Conservation (phyloP, 805 yeast species). For the Saccharomycopsis sp. region DNA sequence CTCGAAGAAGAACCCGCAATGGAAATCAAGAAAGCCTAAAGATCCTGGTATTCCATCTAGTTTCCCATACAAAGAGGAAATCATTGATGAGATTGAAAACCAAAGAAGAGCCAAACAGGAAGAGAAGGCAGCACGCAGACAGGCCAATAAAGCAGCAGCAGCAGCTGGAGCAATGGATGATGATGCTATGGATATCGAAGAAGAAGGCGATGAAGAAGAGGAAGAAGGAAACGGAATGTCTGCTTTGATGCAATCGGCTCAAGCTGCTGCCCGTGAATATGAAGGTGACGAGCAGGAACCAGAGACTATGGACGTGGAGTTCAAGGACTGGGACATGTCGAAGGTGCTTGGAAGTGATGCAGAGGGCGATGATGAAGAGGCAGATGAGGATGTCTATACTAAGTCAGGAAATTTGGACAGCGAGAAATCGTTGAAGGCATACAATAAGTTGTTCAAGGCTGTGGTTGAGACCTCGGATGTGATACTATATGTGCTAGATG, state of each 20-base stretch:
- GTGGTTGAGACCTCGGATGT: conserved; percentile 93
- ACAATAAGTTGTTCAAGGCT: conserved; percentile 87
- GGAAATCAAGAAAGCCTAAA: conserved; percentile 79
- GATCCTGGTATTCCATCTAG: conserved; percentile 94
- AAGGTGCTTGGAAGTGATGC: conserved; percentile 25
- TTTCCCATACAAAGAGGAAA: conserved; percentile 88
- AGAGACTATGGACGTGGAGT: conserved; percentile 40
- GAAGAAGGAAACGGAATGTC: conserved; percentile 55
- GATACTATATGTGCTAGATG: conserved; percentile 87
- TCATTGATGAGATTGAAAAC: conserved; percentile 66
- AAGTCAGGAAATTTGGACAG: conserved; percentile 36
- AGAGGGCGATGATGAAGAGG: conserved; percentile 34
- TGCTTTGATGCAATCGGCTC: conserved; percentile 87
- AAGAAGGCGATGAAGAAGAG: conserved; percentile 36
- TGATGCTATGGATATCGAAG: conserved; percentile 34
- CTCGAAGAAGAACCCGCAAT: conserved; percentile 85
- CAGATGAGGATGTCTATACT: conserved; percentile 36
- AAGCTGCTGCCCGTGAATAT: conserved; percentile 73
- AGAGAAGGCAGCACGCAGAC: conserved; percentile 45
- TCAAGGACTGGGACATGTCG: conserved; percentile 34
- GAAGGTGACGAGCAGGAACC: conserved; percentile 42
- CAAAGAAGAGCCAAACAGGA: conserved; percentile 50
- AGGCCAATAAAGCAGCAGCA: conserved; percentile 36
- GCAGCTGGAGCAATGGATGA: conserved; percentile 34
- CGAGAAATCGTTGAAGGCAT: conserved; percentile 81